Base-by-base conservation (phyloP, 2,329 filamentous ascomycete genomes). In the Phialocephala subalpina region DNA sequence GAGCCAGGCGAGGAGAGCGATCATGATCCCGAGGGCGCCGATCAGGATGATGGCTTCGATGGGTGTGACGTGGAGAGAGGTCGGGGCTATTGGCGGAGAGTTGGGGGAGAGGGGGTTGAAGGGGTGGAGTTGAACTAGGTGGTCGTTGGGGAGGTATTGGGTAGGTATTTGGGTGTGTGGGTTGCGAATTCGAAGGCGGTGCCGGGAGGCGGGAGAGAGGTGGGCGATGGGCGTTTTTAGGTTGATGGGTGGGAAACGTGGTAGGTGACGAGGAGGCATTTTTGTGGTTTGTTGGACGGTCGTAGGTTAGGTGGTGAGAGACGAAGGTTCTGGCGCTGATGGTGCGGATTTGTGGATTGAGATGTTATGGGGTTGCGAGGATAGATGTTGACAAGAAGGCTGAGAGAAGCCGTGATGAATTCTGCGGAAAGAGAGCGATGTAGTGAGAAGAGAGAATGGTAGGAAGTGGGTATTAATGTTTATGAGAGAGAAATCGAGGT, bases 1-100 rank as follows among this genome's bases (percentile, higher is more conserved):
- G 18, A 69, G 45, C 65, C 63, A 66, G 29, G 45, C 58, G 29
- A 70, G 60, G 18, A 71, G 27, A 3, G 60, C 61, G 35, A 69
- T 25, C 5, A 68, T 53, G 12, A 65, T 49, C 11, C 65, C 47
- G 16, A 67, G 47, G 4, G 52, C 40, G 33, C 63, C n/a, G 11
- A 65, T 27, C 2, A 69, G 60, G 58, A 71, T 29, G 5, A 58
- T 14, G 8, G 64, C 45, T 56, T 70, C 67, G 38, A 61, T n/a
- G n/a, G 67, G 64, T 11, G 69, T 65, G 27, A 64, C 22, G 35
- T 60, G 40, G 53, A 58, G 16, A 25, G 25, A 22, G 22, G 49
- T 11, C 4, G 9, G 61, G 49, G 49, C 40, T 25, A 33, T 57
- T 38, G 47, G n/a, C 49, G 22, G 25, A 20, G 42, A 20, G 6